phyloP scores from a whole-genome alignment of 352 stramenopile genomes.

The Lagenidium giganteum region DNA sequence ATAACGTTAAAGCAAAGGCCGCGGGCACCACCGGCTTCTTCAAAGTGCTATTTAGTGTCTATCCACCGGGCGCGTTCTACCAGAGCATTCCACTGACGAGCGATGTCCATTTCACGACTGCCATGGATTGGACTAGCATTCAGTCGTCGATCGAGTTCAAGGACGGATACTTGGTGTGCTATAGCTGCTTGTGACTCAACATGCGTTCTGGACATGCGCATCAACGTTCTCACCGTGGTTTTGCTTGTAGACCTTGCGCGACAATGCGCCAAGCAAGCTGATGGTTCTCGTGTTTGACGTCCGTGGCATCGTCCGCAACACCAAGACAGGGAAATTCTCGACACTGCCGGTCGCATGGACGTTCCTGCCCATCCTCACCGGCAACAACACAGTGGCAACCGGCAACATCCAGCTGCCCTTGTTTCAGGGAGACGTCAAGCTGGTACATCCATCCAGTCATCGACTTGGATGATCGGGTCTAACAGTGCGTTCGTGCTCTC shows the following conservation, averaged over 20 bases:
- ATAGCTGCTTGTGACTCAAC: neutral
- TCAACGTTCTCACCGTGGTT: no score
- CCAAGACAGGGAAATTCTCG: conserved; percentile 35
- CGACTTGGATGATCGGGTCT: no score
- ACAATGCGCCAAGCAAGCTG: conserved; percentile 18
- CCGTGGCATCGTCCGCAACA: conserved; percentile 29
- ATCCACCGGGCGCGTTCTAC: conserved; percentile 59
- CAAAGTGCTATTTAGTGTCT: conserved; percentile 48
- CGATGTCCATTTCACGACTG: conserved; percentile 54
- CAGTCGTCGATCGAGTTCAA: conserved; percentile 48
- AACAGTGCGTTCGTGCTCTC: no score
- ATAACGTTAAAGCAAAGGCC: conserved; percentile 57
- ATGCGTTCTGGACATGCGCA: no score
- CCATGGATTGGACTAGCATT: conserved; percentile 51
- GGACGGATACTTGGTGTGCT: conserved; percentile 48
- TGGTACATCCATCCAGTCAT: no score
- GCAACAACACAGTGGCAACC: conserved; percentile 24
- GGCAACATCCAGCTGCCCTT: conserved; percentile 53
- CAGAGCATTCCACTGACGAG: conserved; percentile 43
- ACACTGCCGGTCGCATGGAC: conserved; percentile 58
- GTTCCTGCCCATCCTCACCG: conserved; percentile 47
- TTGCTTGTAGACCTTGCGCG: conserved; percentile 36
- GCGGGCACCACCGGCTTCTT: conserved; percentile 32
- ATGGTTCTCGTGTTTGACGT: conserved; percentile 55
- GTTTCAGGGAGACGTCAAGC: conserved; percentile 52